Evolutionary conservation across 805 yeast genomes (phyloP).

Genomic region (Lipomyces yamadae): DNA sequence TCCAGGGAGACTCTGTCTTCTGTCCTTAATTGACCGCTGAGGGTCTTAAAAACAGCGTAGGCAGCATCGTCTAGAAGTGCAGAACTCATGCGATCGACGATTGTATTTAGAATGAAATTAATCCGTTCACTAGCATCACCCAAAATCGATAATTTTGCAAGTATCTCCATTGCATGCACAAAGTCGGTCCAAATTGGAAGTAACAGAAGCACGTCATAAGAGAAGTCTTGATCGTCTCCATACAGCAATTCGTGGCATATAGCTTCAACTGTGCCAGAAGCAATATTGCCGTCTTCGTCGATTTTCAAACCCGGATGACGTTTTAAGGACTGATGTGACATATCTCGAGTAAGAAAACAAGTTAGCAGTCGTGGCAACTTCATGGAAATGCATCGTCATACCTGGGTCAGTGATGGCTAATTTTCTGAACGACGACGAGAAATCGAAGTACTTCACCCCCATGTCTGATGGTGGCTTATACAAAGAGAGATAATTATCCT

Average conservation of each 20-base stretch:
- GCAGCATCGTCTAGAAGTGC: constrained; percentile 22
- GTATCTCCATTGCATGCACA: constrained; percentile 50
- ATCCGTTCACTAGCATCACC: constrained; percentile 17
- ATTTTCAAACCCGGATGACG: constrained; percentile 68
- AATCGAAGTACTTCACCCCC: constrained; percentile 49
- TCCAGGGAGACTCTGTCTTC: constrained; percentile 1
- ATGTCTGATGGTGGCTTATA: constrained; percentile 62
- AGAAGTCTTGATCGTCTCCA: constrained; percentile 52
- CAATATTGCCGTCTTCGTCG: constrained; percentile 55
- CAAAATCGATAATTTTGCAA: constrained; percentile 50
- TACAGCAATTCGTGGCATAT: constrained; percentile 75
- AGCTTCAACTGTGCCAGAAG: constrained; percentile 68
- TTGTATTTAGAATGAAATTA: constrained; percentile 8
- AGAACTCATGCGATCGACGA: constrained; percentile 19
- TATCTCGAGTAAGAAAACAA: not conserved
- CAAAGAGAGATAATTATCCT: constrained; percentile 67
- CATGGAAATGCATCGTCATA: not conserved
- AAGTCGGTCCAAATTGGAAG: constrained; percentile 62
- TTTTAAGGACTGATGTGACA: constrained; percentile 30
- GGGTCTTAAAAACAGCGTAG: constrained; percentile 7
- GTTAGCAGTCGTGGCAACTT: not conserved
- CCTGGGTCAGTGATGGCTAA: not conserved
- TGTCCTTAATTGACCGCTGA: constrained; percentile 2
- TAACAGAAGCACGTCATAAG: constrained; percentile 54
- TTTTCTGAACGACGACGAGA: constrained; percentile 10